Conservation (phyloP, 306 rosid species). For the Crotalaria pallida region DNA sequence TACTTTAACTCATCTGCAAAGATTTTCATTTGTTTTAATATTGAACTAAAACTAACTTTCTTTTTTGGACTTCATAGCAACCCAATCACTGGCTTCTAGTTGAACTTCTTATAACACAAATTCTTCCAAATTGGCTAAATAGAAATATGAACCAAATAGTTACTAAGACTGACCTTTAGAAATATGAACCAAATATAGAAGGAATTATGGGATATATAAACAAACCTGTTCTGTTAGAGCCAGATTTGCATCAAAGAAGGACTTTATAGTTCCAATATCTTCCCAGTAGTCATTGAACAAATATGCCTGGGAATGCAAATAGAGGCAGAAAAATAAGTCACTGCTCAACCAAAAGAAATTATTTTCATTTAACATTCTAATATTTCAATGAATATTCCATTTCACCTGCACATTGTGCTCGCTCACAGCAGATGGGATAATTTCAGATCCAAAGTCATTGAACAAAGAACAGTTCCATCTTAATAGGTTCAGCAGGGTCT, state of each 20-base stretch:
- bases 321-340: background rate
- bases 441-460: conserved; percentile 95
- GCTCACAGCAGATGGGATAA: conserved; percentile 83
- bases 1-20: background rate
- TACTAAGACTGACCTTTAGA: background rate
- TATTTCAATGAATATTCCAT: background rate
- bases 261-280: conserved; percentile 90
- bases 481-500: conserved; percentile 66
- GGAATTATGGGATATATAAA: background rate
- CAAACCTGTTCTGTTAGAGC: conserved; percentile 91
- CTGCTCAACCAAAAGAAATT: background rate
- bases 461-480: conserved; percentile 56
- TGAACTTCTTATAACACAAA: conserved; percentile 15
- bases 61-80: background rate
- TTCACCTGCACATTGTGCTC: conserved; percentile 89
- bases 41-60: background rate
- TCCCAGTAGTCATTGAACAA: conserved; percentile 98
- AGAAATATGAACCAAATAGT: background rate
- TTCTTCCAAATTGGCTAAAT: background rate
- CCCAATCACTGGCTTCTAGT: background rate
- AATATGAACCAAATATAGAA: background rate
- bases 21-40: background rate
- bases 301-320: conserved; percentile 62
- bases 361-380: background rate
- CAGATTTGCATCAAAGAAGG: conserved; percentile 87